Percentiles rank a stretch among this genome's conserved stretches.
These are phyloP conservation scores for Sporothrix pallida DNA, from an alignment of 2,329 filamentous ascomycete genomes.

Conservation along the genomic window DNA sequence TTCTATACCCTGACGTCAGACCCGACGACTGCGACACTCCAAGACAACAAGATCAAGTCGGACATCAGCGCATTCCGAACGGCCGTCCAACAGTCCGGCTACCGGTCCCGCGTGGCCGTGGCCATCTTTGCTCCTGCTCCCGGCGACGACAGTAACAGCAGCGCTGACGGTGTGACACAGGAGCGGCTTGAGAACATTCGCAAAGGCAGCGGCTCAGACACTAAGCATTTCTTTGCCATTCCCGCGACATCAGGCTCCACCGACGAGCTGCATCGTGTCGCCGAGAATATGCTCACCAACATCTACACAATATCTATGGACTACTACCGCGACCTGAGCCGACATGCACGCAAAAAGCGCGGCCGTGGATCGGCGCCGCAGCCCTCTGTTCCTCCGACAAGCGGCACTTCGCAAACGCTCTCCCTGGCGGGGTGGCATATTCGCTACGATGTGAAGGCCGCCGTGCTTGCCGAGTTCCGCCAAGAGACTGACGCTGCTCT, in stretches of 20 bases:
- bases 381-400: conserved; percentile 81
- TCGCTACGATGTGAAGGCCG: conserved; percentile 93
- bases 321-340: conserved; percentile 93
- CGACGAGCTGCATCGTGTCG: conserved; percentile 74
- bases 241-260: conserved; percentile 61
- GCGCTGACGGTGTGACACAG: conserved; percentile 64
- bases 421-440: conserved; percentile 88
- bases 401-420: conserved; percentile 83
- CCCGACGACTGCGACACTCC: conserved; percentile 72
- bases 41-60: conserved; percentile 85
- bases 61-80: conserved; percentile 81
- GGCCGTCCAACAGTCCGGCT: conserved; percentile 70
- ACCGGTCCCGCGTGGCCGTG: conserved; percentile 77
- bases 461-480: conserved; percentile 87
- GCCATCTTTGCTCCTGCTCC: conserved; percentile 66
- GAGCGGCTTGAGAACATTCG: conserved; percentile 81
- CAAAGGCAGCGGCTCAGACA: conserved; percentile 77
- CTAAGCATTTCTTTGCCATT: conserved; percentile 84
- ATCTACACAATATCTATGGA: conserved; percentile 79
- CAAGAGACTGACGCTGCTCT: conserved; percentile 89
- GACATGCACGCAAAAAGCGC: conserved; percentile 87
- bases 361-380: conserved; percentile 77
- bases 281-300: conserved; percentile 72
- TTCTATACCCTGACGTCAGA: conserved; percentile 81
- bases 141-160: conserved; percentile 56